phyloP scores from a whole-genome alignment of 2,329 filamentous ascomycete genomes.

The Trichoderma polysporum region DNA sequence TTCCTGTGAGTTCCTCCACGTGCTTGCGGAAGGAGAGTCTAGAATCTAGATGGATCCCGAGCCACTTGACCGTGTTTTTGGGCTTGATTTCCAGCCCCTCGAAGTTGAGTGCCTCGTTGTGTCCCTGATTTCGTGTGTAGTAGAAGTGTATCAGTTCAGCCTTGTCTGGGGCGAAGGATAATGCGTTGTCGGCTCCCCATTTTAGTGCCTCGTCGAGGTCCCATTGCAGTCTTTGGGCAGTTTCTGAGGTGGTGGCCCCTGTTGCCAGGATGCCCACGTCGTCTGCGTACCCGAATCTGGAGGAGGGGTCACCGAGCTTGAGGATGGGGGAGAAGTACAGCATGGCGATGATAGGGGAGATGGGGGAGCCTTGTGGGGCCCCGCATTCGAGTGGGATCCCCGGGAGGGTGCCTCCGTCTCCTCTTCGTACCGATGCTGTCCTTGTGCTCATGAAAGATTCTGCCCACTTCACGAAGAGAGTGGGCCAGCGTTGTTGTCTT shows the following conservation, averaged over 20 bases:
- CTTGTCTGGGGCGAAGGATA: constrained; percentile 27
- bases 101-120: neutral
- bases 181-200: constrained; percentile 24
- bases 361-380: constrained; percentile 23
- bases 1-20: too few relatives aligned
- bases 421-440: constrained; percentile 2
- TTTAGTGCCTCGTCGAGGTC: constrained; percentile 19
- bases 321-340: constrained; percentile 24
- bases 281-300: constrained; percentile 22
- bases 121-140: neutral
- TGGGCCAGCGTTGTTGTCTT: constrained; percentile 23
- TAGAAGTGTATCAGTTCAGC: constrained; percentile 29
- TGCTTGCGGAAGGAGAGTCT: too few relatives aligned
- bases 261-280: too few relatives aligned
- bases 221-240: constrained; percentile 14
- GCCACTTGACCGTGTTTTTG: too few relatives aligned
- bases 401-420: constrained; percentile 15
- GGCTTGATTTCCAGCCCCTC: neutral
- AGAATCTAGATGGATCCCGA: too few relatives aligned
- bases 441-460: constrained; percentile 22
- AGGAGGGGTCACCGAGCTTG: neutral
- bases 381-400: constrained; percentile 14
- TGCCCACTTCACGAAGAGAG: constrained; percentile 19
- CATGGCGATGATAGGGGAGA: constrained; percentile 25
- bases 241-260: constrained; percentile 22